phyloP scores from a whole-genome alignment of 2,329 filamentous ascomycete genomes.

The Epichloe sibirici region DNA sequence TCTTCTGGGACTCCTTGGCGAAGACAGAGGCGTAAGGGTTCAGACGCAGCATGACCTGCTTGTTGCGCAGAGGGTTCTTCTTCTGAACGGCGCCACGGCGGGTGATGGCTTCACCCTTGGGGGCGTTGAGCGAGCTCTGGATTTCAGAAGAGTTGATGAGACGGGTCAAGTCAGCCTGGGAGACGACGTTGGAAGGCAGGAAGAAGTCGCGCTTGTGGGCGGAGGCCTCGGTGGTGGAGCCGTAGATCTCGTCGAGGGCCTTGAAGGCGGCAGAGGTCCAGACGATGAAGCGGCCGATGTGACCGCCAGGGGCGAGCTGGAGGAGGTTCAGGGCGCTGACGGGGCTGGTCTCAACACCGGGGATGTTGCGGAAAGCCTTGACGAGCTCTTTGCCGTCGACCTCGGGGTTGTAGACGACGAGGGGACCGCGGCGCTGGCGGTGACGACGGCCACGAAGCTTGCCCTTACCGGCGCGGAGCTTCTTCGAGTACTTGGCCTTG shows the following conservation, averaged over 20 bases:
- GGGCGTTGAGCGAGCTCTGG: slow-evolving; percentile 85
- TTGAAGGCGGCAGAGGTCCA: slow-evolving; percentile 97
- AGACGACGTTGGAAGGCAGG: slow-evolving; percentile 81
- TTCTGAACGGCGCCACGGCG: slow-evolving; percentile 91
- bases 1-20: slow-evolving; percentile 49
- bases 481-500: slow-evolving; percentile 94
- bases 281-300: slow-evolving; percentile 97
- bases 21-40: slow-evolving; percentile 96
- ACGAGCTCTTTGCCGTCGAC: slow-evolving; percentile 90
- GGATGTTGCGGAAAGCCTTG: slow-evolving; percentile 95
- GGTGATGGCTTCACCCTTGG: slow-evolving; percentile 79
- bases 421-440: slow-evolving; percentile 93
- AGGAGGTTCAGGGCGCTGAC: slow-evolving; percentile 95
- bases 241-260: slow-evolving; percentile 94
- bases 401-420: slow-evolving; percentile 95
- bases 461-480: slow-evolving; percentile 96
- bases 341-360: slow-evolving; percentile 91
- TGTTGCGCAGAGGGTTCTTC: slow-evolving; percentile 99
- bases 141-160: slow-evolving; percentile 99
- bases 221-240: slow-evolving; percentile 77
- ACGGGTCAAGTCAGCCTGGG: slow-evolving; percentile 89
- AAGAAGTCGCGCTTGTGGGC: slow-evolving; percentile 99
- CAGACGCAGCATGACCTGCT: slow-evolving; percentile 94
- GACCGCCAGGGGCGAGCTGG: slow-evolving; percentile 96
- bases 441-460: slow-evolving; percentile 95